Percentiles rank a stretch among this genome's conserved stretches.
Conservation (phyloP, 2,329 filamentous ascomycete genomes). For the Phyllosticta citribraziliensis region DNA sequence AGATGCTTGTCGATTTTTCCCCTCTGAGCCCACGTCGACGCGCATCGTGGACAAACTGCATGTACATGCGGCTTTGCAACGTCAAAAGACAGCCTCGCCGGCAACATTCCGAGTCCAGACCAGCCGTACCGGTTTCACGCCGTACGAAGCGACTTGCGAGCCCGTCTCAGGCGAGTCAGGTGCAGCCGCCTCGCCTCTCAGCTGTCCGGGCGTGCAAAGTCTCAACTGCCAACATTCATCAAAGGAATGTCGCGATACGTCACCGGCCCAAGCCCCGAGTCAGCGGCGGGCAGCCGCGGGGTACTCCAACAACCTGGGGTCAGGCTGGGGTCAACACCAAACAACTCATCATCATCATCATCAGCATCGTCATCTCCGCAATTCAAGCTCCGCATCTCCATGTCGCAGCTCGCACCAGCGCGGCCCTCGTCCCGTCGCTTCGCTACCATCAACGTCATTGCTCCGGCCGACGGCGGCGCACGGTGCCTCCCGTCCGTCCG, state of each 20-base stretch:
- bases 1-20: not conserved
- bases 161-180: too few species aligned
- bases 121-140: too few species aligned
- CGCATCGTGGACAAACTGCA: not conserved
- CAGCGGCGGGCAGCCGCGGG: too few species aligned
- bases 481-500: too few species aligned
- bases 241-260: too few species aligned
- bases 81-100: too few species aligned
- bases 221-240: too few species aligned
- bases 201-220: too few species aligned
- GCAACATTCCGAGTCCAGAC: too few species aligned
- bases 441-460: not conserved
- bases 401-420: not conserved
- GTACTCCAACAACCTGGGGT: not conserved
- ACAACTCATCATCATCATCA: not conserved
- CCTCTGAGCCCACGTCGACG: not conserved
- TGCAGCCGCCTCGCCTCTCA: too few species aligned
- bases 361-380: not conserved
- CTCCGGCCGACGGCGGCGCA: not conserved
- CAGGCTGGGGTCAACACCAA: not conserved
- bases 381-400: not conserved
- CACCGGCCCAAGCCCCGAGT: too few species aligned
- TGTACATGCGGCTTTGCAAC: not conserved
- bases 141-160: too few species aligned
- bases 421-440: not conserved